Evolutionary conservation across 2,329 filamentous ascomycete genomes (phyloP).

Genomic region (Venturia asperata): DNA sequence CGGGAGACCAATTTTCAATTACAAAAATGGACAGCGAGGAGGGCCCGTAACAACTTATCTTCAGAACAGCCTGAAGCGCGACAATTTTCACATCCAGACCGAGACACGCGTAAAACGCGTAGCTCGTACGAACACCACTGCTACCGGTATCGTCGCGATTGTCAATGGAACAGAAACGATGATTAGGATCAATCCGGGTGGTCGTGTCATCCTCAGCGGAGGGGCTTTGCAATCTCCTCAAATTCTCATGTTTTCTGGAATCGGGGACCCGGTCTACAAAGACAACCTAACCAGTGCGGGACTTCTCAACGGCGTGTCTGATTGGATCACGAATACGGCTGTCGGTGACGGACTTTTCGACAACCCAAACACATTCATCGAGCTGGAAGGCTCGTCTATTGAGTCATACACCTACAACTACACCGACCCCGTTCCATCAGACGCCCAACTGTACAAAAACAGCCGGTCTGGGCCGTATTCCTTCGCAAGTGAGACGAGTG

Average conservation of each 20-base stretch:
- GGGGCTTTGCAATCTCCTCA: constrained; percentile 29
- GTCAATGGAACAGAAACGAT: constrained; percentile 29
- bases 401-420: constrained; percentile 41
- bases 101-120: constrained; percentile 41
- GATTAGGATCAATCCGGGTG: constrained; percentile 28
- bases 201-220: constrained; percentile 33
- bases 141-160: constrained; percentile 38
- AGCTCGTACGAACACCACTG: constrained; percentile 34
- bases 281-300: constrained; percentile 31
- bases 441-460: constrained; percentile 43
- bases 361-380: constrained; percentile 51
- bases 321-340: constrained; percentile 45
- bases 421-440: constrained; percentile 35
- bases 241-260: constrained; percentile 37
- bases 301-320: constrained; percentile 30
- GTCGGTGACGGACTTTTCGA: constrained; percentile 49
- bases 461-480: constrained; percentile 46
- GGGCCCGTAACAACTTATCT: constrained; percentile 46
- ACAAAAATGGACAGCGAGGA: constrained; percentile 44
- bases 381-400: constrained; percentile 38
- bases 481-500: constrained; percentile 47
- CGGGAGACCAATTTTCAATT: constrained; percentile 44
- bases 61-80: constrained; percentile 37
- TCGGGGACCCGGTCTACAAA: constrained; percentile 27
- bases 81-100: constrained; percentile 41